Percentiles rank a stretch among this genome's conserved stretches.
Evolutionary conservation across 495 filamentous ascomycete genomes (phyloP).

Genomic region (Lepidopterella palustris): DNA sequence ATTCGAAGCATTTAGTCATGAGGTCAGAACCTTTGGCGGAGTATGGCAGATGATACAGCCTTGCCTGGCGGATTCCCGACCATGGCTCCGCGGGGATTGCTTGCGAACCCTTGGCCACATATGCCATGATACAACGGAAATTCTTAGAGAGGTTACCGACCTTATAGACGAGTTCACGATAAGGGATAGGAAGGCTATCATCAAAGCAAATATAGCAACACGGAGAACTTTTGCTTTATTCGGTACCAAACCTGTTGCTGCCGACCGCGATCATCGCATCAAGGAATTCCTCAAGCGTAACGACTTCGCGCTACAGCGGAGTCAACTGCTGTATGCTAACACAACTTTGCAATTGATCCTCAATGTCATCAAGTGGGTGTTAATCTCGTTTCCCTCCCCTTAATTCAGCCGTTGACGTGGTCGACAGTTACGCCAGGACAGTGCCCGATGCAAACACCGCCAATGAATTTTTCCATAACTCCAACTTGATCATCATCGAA

Average conservation of each 20-base stretch:
- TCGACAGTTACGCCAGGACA: neutral
- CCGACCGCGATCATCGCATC: neutral
- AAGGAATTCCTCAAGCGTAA: neutral
- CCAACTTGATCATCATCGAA: neutral
- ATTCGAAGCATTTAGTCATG: neutral
- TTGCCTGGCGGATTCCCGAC: neutral
- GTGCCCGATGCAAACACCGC: neutral
- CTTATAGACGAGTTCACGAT: neutral
- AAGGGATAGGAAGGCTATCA: neutral
- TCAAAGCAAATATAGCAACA: neutral
- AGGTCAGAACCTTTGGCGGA: neutral
- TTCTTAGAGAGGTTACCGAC: neutral
- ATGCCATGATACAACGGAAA: neutral
- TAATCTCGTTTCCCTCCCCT: neutral
- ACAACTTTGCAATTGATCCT: neutral
- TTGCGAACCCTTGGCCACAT: neutral
- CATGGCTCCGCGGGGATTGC: neutral
- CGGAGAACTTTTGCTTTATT: neutral
- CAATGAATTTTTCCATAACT: neutral
- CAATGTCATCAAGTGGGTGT: neutral
- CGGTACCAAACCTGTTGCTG: neutral
- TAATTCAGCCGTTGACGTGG: neutral
- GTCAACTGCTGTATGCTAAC: neutral
- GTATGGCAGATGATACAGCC: neutral
- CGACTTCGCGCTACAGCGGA: neutral